Base-by-base conservation (phyloP, 176 grass and related monocot species). In the Musa troglodytarum region DNA sequence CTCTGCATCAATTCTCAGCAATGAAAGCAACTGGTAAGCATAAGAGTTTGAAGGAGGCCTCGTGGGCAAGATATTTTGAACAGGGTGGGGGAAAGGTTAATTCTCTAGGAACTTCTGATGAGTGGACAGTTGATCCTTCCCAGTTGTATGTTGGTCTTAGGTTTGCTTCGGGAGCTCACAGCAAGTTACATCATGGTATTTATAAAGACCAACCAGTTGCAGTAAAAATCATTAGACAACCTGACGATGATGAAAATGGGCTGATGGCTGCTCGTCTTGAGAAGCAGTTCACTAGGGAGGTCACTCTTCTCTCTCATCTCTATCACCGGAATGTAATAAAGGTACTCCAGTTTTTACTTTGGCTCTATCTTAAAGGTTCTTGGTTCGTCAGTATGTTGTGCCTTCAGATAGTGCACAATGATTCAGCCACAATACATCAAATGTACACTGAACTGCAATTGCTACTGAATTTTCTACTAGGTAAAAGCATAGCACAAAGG, bases 181-280 rank as follows among this genome's bases (percentile, higher is more conserved):
- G 96, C 68, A 87, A 87, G 58, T 54, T 99, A 76, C 89, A 94
- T 75, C 91, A 86, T 68, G 96, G 96, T 63, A 84, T 94, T 67
- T 99, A 99, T 69, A 77, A 89, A 74, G 85, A 95, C 28, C 71
- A 86, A 23, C 80, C 82, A 51, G 96, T 95, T 79, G 96, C 91
- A 49, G 88, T 99, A 21, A 99, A 99, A 66, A 83, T 99, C 71
- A 99, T 95, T 67, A 84, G 91, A 68, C 96, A 86, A 78, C 96
- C 96, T 49, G 86, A 95, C 25, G 88, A 89, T 49, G 88, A 86
- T 9, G 96, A 89, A 74, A 92, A 95, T 49, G 82, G 68, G 2
- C 86, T 84, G 52, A 22, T 99, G 82, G 83, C 91, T 75, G 84
- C 84, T 29, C 74, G 79, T 57, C 85, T 99, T 56, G 80, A 99